phyloP scores from a whole-genome alignment of 345 rosid genomes.

The Salix koriyanagi region DNA sequence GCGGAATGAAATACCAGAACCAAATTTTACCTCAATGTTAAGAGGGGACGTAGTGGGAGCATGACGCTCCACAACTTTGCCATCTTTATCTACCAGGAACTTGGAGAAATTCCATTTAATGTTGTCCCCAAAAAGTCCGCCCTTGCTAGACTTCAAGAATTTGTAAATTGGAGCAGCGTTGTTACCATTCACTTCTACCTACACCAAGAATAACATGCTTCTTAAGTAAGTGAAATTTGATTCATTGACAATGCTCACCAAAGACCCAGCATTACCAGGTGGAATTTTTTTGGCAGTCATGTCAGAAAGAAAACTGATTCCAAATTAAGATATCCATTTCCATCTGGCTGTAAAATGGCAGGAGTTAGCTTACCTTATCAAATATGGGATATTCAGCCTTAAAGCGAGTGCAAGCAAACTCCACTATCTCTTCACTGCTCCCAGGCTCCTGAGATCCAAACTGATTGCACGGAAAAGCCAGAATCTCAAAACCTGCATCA shows the following conservation, averaged over 20 bases:
- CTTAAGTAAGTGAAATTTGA: background rate
- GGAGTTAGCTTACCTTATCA: constrained; percentile 23
- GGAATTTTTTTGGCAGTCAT: background rate
- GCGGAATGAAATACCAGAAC: background rate
- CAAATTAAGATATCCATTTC: background rate
- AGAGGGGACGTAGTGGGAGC: constrained; percentile 94
- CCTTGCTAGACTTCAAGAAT: constrained; percentile 78
- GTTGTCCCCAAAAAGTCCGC: constrained; percentile 59
- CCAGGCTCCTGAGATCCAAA: constrained; percentile 36
- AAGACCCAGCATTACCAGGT: background rate
- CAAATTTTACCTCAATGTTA: constrained; percentile 67
- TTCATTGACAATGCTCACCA: background rate
- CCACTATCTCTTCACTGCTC: constrained; percentile 26
- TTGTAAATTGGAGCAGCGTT: constrained; percentile 76
- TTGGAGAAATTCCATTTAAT: constrained; percentile 92
- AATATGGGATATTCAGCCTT: constrained; percentile 36
- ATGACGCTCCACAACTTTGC: constrained; percentile 69
- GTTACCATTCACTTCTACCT: constrained; percentile 88
- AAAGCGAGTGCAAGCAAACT: constrained; percentile 35
- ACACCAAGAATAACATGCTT: background rate
- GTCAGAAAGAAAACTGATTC: background rate
- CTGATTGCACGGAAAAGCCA: constrained; percentile 35
- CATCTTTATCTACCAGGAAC: constrained; percentile 77
- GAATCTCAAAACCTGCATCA: constrained; percentile 29
- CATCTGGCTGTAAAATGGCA: background rate